These are phyloP conservation scores for Aschersonia sp. DNA, from an alignment of 2,329 filamentous ascomycete species.

Conservation along the genomic window DNA sequence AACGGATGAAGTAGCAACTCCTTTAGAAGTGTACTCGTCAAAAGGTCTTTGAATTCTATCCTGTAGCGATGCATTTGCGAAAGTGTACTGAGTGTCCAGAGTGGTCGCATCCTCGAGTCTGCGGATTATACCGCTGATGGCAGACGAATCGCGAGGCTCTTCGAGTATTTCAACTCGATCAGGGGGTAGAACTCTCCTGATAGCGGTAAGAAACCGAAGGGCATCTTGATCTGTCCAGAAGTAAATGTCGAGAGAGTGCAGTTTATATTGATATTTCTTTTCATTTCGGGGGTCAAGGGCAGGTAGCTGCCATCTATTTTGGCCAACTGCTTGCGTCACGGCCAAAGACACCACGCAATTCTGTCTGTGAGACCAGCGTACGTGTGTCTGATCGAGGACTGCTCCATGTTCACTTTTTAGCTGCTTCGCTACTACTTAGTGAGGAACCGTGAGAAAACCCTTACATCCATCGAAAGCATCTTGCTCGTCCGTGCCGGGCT, in stretches of 20 bases:
- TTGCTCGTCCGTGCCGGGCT: conserved; percentile 59
- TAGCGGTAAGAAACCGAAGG: conserved; percentile 51
- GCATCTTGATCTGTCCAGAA: conserved; percentile 67
- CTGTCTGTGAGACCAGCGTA: conserved; percentile 62
- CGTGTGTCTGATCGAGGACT: conserved; percentile 51
- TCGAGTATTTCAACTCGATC: conserved; percentile 48
- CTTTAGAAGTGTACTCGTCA: neutral
- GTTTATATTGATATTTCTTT: conserved; percentile 64
- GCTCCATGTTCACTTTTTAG: neutral
- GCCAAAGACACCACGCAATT: conserved; percentile 54
- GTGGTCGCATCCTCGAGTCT: conserved; percentile 59
- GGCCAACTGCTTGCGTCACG: conserved; percentile 38
- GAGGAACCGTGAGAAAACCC: conserved; percentile 13
- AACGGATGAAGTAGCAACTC: neutral
- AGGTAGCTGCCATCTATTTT: conserved; percentile 60
- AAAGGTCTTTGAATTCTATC: conserved; percentile 7
- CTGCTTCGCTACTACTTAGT: too few relatives aligned
- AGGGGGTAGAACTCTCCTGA: conserved; percentile 48
- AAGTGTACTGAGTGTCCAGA: conserved; percentile 36
- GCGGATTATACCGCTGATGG: conserved; percentile 57
- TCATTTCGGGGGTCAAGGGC: conserved; percentile 59
- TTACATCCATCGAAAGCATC: conserved; percentile 67
- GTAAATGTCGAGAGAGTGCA: conserved; percentile 65
- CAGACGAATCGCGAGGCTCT: conserved; percentile 40
- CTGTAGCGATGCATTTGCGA: conserved; percentile 7